phyloP scores from a whole-genome alignment of 352 stramenopile species.

The Bremia lactucae region DNA sequence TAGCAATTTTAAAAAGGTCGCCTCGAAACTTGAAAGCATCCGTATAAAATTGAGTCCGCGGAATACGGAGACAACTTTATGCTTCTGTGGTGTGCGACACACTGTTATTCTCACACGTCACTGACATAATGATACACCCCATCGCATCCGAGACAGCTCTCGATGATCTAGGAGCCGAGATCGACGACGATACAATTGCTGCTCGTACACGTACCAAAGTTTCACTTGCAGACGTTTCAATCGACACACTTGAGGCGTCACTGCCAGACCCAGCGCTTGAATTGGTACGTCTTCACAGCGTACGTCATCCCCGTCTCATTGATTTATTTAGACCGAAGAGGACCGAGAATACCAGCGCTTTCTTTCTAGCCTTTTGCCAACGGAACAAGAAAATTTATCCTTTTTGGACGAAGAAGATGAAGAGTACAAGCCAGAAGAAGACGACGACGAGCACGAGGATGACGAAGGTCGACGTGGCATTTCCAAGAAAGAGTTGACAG shows the following conservation, averaged over 20 bases:
- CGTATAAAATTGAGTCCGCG: no score
- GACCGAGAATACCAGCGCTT: constrained; percentile 78
- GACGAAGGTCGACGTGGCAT: constrained; percentile 39
- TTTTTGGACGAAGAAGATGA: constrained; percentile 84
- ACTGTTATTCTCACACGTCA: no score
- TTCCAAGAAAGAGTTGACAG: constrained; percentile 75
- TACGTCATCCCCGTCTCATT: background rate
- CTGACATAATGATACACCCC: no score
- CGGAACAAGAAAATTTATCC: constrained; percentile 58
- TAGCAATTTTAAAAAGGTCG: no score
- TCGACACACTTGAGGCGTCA: constrained; percentile 58
- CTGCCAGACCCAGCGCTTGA: constrained; percentile 30
- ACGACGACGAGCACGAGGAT: constrained; percentile 63
- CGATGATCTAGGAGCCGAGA: no score
- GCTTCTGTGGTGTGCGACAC: no score
- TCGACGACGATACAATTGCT: constrained; percentile 46
- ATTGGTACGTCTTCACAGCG: constrained; percentile 15
- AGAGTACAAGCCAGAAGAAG: constrained; percentile 62
- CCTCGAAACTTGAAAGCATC: no score
- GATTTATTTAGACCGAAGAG: constrained; percentile 24
- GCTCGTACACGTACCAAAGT: constrained; percentile 61
- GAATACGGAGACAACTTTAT: no score
- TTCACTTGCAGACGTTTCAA: constrained; percentile 62
- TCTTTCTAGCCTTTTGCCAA: constrained; percentile 60
- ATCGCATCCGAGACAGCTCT: no score